A percentile compares a stretch with the other conserved stretches of the same genome.
Evolutionary conservation across 257 asterid genomes (phyloP).

Genomic region (Avicennia marina): DNA sequence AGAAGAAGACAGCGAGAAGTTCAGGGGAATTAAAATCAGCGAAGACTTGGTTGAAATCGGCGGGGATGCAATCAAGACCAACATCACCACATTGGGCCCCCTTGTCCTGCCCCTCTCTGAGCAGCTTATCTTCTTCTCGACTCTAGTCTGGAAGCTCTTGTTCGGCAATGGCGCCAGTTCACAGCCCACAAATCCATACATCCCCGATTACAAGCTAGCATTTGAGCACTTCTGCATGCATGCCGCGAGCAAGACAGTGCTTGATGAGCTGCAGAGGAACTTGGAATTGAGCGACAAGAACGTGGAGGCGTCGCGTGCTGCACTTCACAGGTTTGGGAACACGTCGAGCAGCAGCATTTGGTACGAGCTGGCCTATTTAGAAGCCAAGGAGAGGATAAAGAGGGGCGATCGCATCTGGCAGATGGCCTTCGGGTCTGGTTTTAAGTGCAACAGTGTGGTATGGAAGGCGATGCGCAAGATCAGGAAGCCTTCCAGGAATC

Average conservation of each 20-base stretch:
- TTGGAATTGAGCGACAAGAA: slow-evolving; percentile 66
- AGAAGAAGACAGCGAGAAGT: slow-evolving; percentile 64
- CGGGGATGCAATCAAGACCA: slow-evolving; percentile 54
- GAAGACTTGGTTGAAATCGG: slow-evolving; percentile 72
- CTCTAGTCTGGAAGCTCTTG: slow-evolving; percentile 50
- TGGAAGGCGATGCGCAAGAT: slow-evolving; percentile 62
- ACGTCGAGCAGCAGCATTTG: slow-evolving; percentile 88
- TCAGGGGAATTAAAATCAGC: slow-evolving; percentile 69
- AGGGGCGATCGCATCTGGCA: slow-evolving; percentile 89
- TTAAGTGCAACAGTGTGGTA: slow-evolving; percentile 85
- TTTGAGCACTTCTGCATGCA: slow-evolving; percentile 95
- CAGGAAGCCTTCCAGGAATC: slow-evolving; percentile 40
- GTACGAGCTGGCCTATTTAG: slow-evolving; percentile 30
- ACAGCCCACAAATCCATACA: slow-evolving; percentile 57
- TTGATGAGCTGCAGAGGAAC: slow-evolving; percentile 86
- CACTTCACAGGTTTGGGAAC: slow-evolving; percentile 82
- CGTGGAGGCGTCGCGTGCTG: slow-evolving; percentile 72
- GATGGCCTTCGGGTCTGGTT: slow-evolving; percentile 82
- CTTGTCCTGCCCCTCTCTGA: slow-evolving; percentile 53
- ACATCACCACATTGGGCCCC: slow-evolving; percentile 88
- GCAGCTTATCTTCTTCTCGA: slow-evolving; percentile 77
- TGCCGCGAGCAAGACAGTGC: slow-evolving; percentile 81
- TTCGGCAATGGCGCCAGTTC: slow-evolving; percentile 26
- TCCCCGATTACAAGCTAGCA: slow-evolving; percentile 92
- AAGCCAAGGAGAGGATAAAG: slow-evolving; percentile 62